Conservation (phyloP, 768 basidiomycete genomes). For the Phylloporus scabripes region DNA sequence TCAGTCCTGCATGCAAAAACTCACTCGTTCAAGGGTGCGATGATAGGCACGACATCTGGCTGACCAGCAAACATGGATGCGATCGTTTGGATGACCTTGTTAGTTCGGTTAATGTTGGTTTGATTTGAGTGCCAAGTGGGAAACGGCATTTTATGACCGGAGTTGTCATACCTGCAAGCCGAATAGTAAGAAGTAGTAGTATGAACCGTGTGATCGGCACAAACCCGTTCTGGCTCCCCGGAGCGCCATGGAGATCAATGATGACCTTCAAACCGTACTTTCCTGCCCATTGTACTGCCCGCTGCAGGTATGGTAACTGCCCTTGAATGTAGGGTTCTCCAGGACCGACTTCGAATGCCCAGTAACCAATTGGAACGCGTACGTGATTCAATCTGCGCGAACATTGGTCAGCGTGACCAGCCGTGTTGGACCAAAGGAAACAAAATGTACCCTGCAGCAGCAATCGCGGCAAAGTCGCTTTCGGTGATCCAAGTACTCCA, state of each 20-base stretch:
- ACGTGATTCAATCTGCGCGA: constrained; percentile 70
- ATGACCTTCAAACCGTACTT: constrained; percentile 73
- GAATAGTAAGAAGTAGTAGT: constrained; percentile 3
- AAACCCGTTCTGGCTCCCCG: constrained; percentile 81
- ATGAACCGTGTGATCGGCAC: constrained; percentile 11
- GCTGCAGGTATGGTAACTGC: constrained; percentile 62
- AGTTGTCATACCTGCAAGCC: constrained; percentile 66
- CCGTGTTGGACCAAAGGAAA: background rate
- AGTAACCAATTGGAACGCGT: constrained; percentile 83
- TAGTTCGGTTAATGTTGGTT: constrained; percentile 62
- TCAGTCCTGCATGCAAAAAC: constrained; percentile 5
- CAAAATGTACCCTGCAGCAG: constrained; percentile 58
- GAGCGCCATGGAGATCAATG: constrained; percentile 73
- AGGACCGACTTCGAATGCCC: constrained; percentile 76
- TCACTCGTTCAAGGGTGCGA: constrained; percentile 79
- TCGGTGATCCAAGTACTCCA: constrained; percentile 87
- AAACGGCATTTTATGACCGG: constrained; percentile 55
- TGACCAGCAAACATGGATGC: constrained; percentile 54
- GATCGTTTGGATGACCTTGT: constrained; percentile 58
- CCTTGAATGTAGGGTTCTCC: constrained; percentile 80
- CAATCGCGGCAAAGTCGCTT: constrained; percentile 68
- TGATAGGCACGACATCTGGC: constrained; percentile 52
- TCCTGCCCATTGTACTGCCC: constrained; percentile 67
- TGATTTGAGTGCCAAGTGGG: constrained; percentile 68
- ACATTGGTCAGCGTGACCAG: constrained; percentile 6